Evolutionary conservation across 345 rosid genomes (phyloP).

Genomic region (Camelina hispida): DNA sequence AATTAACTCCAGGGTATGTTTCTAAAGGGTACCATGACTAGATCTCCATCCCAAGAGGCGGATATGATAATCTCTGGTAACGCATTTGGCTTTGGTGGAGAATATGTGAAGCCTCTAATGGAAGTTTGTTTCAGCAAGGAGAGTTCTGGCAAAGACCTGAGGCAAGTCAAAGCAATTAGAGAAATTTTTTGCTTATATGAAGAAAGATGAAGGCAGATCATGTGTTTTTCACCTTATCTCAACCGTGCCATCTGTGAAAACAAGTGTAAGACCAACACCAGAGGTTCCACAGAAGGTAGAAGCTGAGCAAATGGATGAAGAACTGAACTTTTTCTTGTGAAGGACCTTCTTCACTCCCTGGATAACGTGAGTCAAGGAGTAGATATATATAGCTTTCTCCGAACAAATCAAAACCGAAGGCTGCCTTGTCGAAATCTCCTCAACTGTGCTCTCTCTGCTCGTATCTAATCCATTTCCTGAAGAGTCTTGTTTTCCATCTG

Average conservation of each 20-base stretch:
- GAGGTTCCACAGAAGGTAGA: slow-evolving; percentile 63
- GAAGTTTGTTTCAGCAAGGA: slow-evolving; percentile 65
- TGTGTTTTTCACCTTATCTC: slow-evolving; percentile 71
- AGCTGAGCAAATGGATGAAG: slow-evolving; percentile 80
- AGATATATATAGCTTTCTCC: slow-evolving; percentile 84
- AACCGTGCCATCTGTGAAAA: slow-evolving; percentile 63
- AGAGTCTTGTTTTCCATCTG: slow-evolving; percentile 64
- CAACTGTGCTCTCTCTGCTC: slow-evolving; percentile 47
- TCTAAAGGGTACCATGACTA: slow-evolving; percentile 61
- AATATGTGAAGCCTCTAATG: slow-evolving; percentile 64
- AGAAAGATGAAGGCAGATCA: not conserved
- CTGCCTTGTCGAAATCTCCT: slow-evolving; percentile 56
- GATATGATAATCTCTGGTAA: slow-evolving; percentile 58
- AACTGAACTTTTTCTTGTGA: slow-evolving; percentile 82
- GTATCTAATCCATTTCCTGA: slow-evolving; percentile 42
- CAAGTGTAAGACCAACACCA: slow-evolving; percentile 74
- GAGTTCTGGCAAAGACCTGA: slow-evolving; percentile 83
- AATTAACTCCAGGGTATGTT: slow-evolving; percentile 21
- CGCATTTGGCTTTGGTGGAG: slow-evolving; percentile 55
- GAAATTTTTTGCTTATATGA: not conserved
- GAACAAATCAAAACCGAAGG: slow-evolving; percentile 67
- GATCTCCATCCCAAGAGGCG: slow-evolving; percentile 72
- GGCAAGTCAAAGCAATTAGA: not conserved
- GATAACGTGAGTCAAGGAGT: slow-evolving; percentile 65
- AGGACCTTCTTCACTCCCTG: slow-evolving; percentile 90